Evolutionary conservation across 371 early-diverging fungal genomes (phyloP).

Genomic region (Mucor sp.): DNA sequence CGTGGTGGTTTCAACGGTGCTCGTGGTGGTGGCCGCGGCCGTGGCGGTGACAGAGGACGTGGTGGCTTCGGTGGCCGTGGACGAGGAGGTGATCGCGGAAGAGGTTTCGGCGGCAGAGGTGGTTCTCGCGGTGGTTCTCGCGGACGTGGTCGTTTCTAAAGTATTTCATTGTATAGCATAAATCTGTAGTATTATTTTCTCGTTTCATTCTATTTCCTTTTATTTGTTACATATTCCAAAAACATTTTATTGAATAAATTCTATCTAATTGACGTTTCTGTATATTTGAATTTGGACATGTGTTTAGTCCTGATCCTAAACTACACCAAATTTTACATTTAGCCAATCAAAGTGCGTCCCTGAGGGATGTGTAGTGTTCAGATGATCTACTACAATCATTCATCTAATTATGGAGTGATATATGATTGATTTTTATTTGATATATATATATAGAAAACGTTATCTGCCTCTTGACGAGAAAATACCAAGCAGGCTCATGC

Average conservation of each 20-base stretch:
- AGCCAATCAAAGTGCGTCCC: too few species aligned
- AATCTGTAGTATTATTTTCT: constrained; percentile 3
- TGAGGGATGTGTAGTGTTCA: too few species aligned
- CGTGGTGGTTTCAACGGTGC: constrained; percentile 48
- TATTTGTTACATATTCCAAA: neutral
- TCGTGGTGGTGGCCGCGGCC: constrained; percentile 45
- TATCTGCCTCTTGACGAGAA: neutral
- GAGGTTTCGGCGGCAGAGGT: constrained; percentile 47
- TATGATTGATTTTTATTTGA: too few species aligned
- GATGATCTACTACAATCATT: too few species aligned
- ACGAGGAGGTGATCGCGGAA: constrained; percentile 48
- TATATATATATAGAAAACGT: neutral
- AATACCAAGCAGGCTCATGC: neutral
- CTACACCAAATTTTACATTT: too few species aligned
- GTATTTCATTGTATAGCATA: constrained; percentile 2
- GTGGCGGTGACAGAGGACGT: constrained; percentile 39
- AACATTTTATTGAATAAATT: neutral
- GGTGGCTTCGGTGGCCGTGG: constrained; percentile 47
- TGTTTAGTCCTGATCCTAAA: too few species aligned
- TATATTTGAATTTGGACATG: neutral
- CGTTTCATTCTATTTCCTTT: constrained; percentile 1
- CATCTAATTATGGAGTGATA: too few species aligned
- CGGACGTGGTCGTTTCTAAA: constrained; percentile 29
- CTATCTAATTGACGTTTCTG: neutral
- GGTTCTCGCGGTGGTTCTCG: constrained; percentile 52